Evolutionary conservation across 169 alveolate genomes (phyloP).

Genomic region (Eimeria acervulina): DNA sequence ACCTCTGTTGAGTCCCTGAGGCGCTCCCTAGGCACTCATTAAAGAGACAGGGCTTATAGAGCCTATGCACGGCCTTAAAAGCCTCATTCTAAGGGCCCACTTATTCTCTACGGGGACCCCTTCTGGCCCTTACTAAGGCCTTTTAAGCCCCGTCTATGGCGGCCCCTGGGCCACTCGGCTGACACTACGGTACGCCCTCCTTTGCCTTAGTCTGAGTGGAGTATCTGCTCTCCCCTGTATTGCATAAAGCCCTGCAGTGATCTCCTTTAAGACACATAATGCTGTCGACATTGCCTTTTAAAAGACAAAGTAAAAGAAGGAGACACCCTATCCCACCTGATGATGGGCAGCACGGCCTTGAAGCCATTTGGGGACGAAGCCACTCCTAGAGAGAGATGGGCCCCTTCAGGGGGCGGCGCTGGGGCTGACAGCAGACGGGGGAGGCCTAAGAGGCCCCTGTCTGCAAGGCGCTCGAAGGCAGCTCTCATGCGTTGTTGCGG

Average conservation of each 20-base stretch:
- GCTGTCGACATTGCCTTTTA: neutral
- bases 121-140: neutral
- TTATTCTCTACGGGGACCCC: neutral
- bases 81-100: neutral
- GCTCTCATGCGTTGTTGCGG: constrained; percentile 63
- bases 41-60: neutral
- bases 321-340: constrained; percentile 2
- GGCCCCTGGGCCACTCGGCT: no score
- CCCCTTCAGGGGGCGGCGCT: neutral
- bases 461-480: constrained; percentile 42
- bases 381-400: neutral
- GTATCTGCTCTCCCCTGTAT: neutral
- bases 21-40: neutral
- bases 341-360: constrained; percentile 50
- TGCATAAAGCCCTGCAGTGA: neutral
- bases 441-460: constrained; percentile 40
- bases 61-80: neutral
- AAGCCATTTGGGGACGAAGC: neutral
- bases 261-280: neutral
- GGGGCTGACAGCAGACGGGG: neutral
- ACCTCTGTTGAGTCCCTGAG: neutral
- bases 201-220: neutral
- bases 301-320: neutral
- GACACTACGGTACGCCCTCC: no score
- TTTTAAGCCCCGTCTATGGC: no score